Conservation (phyloP, 1,139 yeast genomes). For the Oligophagozyma castellii region DNA sequence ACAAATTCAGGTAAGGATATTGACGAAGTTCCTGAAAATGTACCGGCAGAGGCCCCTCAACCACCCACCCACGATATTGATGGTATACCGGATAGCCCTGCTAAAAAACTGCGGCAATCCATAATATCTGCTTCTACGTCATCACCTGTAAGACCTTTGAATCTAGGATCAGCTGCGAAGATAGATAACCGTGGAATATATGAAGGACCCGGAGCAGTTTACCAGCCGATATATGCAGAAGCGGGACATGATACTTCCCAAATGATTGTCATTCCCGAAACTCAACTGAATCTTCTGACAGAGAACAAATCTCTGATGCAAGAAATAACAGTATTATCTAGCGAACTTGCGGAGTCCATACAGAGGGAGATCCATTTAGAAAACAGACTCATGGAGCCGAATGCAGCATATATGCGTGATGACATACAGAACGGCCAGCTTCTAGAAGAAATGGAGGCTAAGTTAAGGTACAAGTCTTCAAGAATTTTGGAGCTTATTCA, state of each 20-base stretch:
- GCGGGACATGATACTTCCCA: constrained; percentile 4
- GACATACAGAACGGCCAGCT: constrained; percentile 1
- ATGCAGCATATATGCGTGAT: constrained; percentile 4
- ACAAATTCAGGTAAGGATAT: too few species aligned
- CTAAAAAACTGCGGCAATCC: neutral
- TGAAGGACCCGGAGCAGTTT: too few species aligned
- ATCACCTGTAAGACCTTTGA: constrained; percentile 1
- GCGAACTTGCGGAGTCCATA: constrained; percentile 59
- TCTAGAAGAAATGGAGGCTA: constrained; percentile 20
- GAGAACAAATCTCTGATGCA: constrained; percentile 44
- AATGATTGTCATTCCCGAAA: constrained; percentile 34
- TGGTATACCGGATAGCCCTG: neutral
- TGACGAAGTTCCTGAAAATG: constrained; percentile 1
- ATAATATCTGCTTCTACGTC: constrained; percentile 1
- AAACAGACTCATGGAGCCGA: constrained; percentile 25
- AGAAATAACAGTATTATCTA: constrained; percentile 54
- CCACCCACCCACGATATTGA: neutral
- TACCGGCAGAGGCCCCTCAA: neutral
- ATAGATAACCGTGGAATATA: constrained; percentile 1
- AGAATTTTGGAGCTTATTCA: constrained; percentile 41
- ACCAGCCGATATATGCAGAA: too few species aligned
- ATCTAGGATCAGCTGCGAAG: too few species aligned
- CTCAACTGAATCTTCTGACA: constrained; percentile 47
- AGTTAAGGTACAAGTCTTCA: constrained; percentile 32
- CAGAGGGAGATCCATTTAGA: constrained; percentile 51